A percentile compares a stretch with the other conserved stretches of the same genome.
Conservation (phyloP, 306 rosid species). For the Dryas octopetala region DNA sequence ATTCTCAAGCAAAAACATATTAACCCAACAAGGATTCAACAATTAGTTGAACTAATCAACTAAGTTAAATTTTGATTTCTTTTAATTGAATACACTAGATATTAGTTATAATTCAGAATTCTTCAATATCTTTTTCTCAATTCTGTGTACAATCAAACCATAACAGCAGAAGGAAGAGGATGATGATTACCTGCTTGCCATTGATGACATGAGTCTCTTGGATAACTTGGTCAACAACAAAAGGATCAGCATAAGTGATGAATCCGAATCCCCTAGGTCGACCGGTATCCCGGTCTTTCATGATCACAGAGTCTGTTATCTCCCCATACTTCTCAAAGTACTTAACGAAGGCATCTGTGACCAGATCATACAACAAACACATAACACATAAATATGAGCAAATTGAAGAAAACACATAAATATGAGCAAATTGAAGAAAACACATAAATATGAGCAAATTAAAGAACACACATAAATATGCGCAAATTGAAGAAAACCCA, state of each 20-base stretch:
- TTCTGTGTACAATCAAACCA: neutral
- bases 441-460: neutral
- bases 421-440: neutral
- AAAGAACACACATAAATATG: neutral
- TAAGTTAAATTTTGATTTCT: too few species aligned
- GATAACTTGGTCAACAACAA: conserved; percentile 72
- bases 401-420: neutral
- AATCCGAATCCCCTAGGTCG: conserved; percentile 77
- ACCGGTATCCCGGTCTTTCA: conserved; percentile 79
- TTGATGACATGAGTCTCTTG: conserved; percentile 65
- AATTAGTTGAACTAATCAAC: neutral
- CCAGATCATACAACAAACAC: neutral
- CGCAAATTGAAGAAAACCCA: neutral
- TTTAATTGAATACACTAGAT: too few species aligned
- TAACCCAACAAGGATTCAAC: neutral
- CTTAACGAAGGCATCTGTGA: conserved; percentile 47
- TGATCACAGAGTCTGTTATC: conserved; percentile 73
- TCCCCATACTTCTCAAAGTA: conserved; percentile 76
- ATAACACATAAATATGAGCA: neutral
- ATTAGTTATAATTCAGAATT: neutral
- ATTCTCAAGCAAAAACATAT: neutral
- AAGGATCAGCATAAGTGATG: conserved; percentile 72
- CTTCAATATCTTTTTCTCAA: neutral
- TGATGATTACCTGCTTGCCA: conserved; percentile 53
- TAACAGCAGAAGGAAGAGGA: neutral